These are phyloP conservation scores for Epichloe bromicola DNA, from an alignment of 2,329 filamentous ascomycete species.

Conservation along the genomic window DNA sequence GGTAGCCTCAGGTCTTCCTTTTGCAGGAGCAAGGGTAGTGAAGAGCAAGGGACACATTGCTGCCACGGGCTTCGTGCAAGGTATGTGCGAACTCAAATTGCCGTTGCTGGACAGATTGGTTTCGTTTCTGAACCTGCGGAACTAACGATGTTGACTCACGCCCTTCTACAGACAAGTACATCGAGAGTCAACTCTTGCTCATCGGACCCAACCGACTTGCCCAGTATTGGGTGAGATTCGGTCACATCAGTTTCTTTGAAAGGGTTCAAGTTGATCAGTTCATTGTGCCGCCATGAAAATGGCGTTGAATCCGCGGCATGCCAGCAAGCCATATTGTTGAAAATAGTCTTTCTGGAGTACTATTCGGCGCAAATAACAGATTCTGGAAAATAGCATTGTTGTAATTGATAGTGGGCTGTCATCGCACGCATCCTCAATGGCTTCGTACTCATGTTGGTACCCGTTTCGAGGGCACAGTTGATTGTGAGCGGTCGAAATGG, in stretches of 20 bases:
- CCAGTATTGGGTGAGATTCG: conserved; percentile 62
- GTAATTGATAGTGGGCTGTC: too few relatives aligned
- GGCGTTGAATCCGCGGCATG: not conserved
- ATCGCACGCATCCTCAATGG: too few relatives aligned
- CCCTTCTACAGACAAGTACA: conserved; percentile 49
- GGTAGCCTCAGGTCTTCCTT: conserved; percentile 51
- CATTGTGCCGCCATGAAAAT: conserved; percentile 14
- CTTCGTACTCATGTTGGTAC: too few relatives aligned
- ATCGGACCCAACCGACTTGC: conserved; percentile 66
- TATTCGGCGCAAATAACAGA: too few relatives aligned
- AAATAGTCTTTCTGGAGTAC: too few relatives aligned
- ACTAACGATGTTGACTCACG: not conserved
- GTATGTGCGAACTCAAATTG: conserved; percentile 33
- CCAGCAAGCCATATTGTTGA: too few relatives aligned
- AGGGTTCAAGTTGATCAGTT: conserved; percentile 46
- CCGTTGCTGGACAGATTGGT: not conserved
- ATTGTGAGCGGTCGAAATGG: too few relatives aligned
- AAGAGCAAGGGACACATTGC: conserved; percentile 68
- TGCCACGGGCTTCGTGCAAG: conserved; percentile 52
- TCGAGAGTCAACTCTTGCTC: conserved; percentile 63
- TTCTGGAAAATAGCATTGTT: too few relatives aligned
- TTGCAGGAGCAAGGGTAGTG: conserved; percentile 63
- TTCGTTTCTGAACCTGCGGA: not conserved
- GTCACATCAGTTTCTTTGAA: conserved; percentile 47
- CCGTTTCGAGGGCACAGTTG: too few relatives aligned